phyloP scores from a whole-genome alignment of 768 basidiomycete species.

The Lactifluus echinatus region DNA sequence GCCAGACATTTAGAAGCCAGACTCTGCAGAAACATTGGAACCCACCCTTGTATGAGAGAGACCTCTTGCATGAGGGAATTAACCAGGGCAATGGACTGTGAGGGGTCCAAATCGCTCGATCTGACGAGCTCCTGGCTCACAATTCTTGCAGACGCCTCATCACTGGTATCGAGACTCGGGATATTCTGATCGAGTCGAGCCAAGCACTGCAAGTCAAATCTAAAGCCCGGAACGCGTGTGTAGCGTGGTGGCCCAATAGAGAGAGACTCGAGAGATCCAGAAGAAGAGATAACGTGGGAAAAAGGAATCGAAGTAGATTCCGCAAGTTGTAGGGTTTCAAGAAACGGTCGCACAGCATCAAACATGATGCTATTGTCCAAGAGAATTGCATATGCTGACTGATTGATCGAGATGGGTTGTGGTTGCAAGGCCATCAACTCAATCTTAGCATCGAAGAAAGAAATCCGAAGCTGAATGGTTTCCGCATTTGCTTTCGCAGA shows the following conservation, averaged over 20 bases:
- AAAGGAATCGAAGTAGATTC: conserved; percentile 12
- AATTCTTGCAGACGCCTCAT: conserved; percentile 34
- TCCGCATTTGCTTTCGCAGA: conserved; percentile 30
- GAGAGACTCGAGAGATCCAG: neutral
- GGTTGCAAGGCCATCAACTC: conserved; percentile 39
- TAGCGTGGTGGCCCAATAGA: neutral
- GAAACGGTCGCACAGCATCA: conserved; percentile 5
- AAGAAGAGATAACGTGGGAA: neutral
- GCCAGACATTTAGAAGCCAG: neutral
- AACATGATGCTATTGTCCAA: conserved; percentile 15
- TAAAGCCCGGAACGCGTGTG: conserved; percentile 39
- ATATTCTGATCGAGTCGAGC: conserved; percentile 27
- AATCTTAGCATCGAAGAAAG: conserved; percentile 54
- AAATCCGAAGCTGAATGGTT: conserved; percentile 38
- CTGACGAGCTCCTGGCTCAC: conserved; percentile 37
- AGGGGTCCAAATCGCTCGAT: conserved; percentile 52
- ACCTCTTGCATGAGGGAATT: conserved; percentile 51
- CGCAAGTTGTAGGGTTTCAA: conserved; percentile 1
- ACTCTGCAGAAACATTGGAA: neutral
- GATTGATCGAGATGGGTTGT: conserved; percentile 23
- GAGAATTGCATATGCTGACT: conserved; percentile 1
- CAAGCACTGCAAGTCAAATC: conserved; percentile 44
- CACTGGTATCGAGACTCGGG: conserved; percentile 33
- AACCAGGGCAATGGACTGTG: conserved; percentile 62
- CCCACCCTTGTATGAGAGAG: conserved; percentile 62